These are phyloP conservation scores for Hymenochaete sp. DNA, from an alignment of 1,284 basidiomycete genomes.

Conservation along the genomic window DNA sequence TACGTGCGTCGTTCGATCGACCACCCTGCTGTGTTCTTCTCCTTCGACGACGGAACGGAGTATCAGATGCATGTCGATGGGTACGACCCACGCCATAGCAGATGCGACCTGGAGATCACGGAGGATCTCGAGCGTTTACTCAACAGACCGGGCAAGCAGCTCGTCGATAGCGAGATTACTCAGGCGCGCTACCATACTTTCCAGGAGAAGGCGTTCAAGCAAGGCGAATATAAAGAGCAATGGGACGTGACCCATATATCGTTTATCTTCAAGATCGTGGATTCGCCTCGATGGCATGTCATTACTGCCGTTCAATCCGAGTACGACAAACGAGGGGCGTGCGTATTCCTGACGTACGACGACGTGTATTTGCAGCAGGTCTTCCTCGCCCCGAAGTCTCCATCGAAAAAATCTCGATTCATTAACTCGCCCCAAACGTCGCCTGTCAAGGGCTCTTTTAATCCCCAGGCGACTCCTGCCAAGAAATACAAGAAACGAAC, in stretches of 20 bases:
- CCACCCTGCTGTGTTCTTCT: constrained; percentile 49
- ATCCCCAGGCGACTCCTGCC: no score
- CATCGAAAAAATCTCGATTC: no score
- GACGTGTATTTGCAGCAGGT: constrained; percentile 41
- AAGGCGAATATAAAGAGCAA: constrained; percentile 26
- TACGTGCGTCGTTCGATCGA: constrained; percentile 40
- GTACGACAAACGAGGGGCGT: constrained; percentile 35
- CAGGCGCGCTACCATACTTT: constrained; percentile 47
- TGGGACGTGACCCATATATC: constrained; percentile 55
- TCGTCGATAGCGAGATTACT: constrained; percentile 36
- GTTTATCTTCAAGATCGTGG: constrained; percentile 38
- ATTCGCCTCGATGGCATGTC: constrained; percentile 46
- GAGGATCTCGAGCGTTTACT: constrained; percentile 34
- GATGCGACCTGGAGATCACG: constrained; percentile 42
- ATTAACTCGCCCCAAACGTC: no score
- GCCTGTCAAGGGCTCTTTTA: no score
- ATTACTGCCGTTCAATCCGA: constrained; percentile 53
- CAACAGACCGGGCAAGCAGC: constrained; percentile 29
- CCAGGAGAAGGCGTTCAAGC: constrained; percentile 49
- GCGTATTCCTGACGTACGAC: constrained; percentile 51
- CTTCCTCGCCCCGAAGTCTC: no score
- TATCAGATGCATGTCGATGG: constrained; percentile 55
- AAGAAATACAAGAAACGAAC: no score
- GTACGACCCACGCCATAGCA: constrained; percentile 47
- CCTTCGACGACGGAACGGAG: constrained; percentile 44